These are phyloP conservation scores for Metschnikowia picachoensis DNA, from an alignment of 805 yeast species.

Conservation along the genomic window DNA sequence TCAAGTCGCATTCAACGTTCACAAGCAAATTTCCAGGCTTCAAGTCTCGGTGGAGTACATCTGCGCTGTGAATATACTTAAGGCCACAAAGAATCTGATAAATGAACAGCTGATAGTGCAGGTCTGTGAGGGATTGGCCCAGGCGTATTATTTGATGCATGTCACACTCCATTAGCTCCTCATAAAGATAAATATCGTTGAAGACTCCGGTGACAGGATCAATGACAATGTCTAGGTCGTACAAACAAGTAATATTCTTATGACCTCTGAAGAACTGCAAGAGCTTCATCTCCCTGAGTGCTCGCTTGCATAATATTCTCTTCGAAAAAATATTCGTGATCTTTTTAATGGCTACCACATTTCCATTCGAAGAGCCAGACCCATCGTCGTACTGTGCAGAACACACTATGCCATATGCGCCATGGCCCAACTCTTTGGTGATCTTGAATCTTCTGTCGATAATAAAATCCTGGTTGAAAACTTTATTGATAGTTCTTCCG, in stretches of 20 bases:
- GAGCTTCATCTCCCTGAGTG: conserved; percentile 84
- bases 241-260: conserved; percentile 90
- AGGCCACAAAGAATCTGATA: conserved; percentile 91
- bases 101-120: conserved; percentile 89
- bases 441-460: conserved; percentile 86
- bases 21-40: conserved; percentile 92
- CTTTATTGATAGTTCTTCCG: conserved; percentile 38
- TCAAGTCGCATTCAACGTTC: conserved; percentile 94
- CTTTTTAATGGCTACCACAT: conserved; percentile 85
- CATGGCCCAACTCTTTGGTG: conserved; percentile 93
- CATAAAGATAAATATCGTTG: conserved; percentile 90
- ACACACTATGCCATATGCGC: conserved; percentile 96
- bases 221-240: conserved; percentile 90
- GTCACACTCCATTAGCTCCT: conserved; percentile 97
- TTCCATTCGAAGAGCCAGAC: conserved; percentile 25
- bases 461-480: conserved; percentile 80
- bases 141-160: conserved; percentile 96
- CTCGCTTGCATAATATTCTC: conserved; percentile 86
- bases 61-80: conserved; percentile 85
- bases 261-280: conserved; percentile 93
- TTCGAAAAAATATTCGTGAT: conserved; percentile 92
- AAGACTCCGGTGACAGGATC: conserved; percentile 57
- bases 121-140: conserved; percentile 89
- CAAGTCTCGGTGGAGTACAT: conserved; percentile 88
- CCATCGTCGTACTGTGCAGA: conserved; percentile 88